phyloP scores from a whole-genome alignment of 139 green algal genomes.

The Deuterostichococcus epilithicus region DNA sequence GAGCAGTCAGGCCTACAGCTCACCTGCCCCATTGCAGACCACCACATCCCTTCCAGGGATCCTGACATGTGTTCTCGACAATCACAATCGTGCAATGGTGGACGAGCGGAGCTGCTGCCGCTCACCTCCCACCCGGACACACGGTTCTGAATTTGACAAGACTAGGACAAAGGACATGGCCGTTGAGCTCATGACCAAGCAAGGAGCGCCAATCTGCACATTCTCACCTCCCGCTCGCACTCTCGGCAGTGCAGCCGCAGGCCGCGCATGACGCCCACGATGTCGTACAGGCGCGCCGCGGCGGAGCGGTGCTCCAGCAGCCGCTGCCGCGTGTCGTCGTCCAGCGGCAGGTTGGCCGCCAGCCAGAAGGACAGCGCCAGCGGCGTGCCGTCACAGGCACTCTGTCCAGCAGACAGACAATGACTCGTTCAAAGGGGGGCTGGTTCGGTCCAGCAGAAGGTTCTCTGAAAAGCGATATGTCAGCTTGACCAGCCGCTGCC shows the following conservation, averaged over 20 bases:
- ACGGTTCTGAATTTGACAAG: too few species aligned
- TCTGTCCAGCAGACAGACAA: neutral
- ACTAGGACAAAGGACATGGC: too few species aligned
- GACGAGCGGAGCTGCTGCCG: too few species aligned
- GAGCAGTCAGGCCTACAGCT: too few species aligned
- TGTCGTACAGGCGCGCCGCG: constrained; percentile 15
- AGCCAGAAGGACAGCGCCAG: constrained; percentile 39
- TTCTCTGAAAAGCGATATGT: neutral
- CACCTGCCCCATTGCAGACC: too few species aligned
- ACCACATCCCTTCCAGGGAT: too few species aligned
- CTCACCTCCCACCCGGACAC: too few species aligned
- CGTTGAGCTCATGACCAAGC: neutral
- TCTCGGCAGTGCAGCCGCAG: constrained; percentile 15
- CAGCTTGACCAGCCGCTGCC: constrained; percentile 22
- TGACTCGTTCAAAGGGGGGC: neutral
- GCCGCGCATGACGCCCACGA: constrained; percentile 10
- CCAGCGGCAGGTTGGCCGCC: constrained; percentile 32
- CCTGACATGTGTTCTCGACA: too few species aligned
- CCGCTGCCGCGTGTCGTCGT: constrained; percentile 26
- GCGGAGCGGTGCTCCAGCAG: constrained; percentile 30
- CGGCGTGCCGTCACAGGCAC: constrained; percentile 8
- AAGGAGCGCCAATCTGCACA: too few species aligned
- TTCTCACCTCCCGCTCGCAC: constrained; percentile 6
- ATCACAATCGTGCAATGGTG: too few species aligned
- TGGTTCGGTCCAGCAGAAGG: constrained; percentile 1